Base-by-base conservation (phyloP, 305 asterid species). In the Solanum hybrid region DNA sequence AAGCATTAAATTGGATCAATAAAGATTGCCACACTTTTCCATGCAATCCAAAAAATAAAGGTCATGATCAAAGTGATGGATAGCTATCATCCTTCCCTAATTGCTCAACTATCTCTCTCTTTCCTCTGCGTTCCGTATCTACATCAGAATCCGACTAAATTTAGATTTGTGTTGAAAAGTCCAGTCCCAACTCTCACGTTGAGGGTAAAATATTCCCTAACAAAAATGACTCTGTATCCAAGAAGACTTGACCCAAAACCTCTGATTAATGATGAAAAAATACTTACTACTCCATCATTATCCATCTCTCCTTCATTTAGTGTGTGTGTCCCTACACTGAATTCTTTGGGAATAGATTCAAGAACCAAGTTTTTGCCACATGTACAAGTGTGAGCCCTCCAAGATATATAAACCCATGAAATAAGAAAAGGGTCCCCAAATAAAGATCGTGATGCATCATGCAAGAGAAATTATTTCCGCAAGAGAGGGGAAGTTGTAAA, bases 1-100 rank as follows among this genome's bases (percentile, higher is more conserved):
- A 92, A 90, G 92, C 91, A 94, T 81, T 95, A 40, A 95, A 94
- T 95, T 97, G 93, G 73, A 20, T 32, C 94, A 94, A 93, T 91
- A 85, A 95, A 91, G 92, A 84, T 26, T 22, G 77, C 93, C 96
- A 92, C 97, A 87, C 93, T 92, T 92, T 86, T 90, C 97, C 93
- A 93, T 93, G 93, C 94, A 90, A 73, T 13, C 10, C 46, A 10
- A 46, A 42, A 79, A 11, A 22, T 3, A 36, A n/a, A 3, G 66
- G 35, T 0, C 86, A 80, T 42, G 56, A 42, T 37, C 36, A 38
- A 37, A 29, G 73, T 84, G 87, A 85, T 85, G 46, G 46, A 85
- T 85, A 11, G 1, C 46, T 31, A 10, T 85, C 76, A 24, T 84
- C 42, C 75, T 31, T 56, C 11, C 40, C 13, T 26, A 46, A 40